Conservation (phyloP, 345 rosid genomes). For the sweet orange (Citrus sinensis) region DNA sequence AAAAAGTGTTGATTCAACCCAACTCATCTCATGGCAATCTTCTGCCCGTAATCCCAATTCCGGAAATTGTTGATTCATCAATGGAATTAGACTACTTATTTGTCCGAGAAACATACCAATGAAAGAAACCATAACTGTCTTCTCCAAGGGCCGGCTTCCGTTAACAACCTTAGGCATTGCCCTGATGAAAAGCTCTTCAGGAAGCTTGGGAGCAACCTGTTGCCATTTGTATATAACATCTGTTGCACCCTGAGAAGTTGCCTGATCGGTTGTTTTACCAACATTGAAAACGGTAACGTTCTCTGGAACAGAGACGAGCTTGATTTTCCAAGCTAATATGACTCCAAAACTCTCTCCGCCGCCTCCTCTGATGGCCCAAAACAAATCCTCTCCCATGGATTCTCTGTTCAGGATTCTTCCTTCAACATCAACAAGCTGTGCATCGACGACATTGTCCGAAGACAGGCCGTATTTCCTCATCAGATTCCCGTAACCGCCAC, state of each 20-base stretch:
- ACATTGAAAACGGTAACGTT: slow-evolving; percentile 34
- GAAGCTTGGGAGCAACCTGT: slow-evolving; percentile 28
- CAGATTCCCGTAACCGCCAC: too few relatives aligned
- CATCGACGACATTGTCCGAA: too few relatives aligned
- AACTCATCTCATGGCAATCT: slow-evolving; percentile 43
- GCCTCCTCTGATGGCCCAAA: slow-evolving; percentile 58
- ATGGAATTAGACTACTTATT: slow-evolving; percentile 18
- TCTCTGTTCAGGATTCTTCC: too few relatives aligned
- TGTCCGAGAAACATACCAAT: slow-evolving; percentile 41
- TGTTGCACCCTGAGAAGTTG: slow-evolving; percentile 18
- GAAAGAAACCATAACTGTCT: slow-evolving; percentile 25
- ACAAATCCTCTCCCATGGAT: slow-evolving; percentile 5
- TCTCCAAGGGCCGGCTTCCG: not conserved
- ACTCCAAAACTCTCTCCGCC: slow-evolving; percentile 54
- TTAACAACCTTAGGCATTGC: slow-evolving; percentile 17
- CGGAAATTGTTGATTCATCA: slow-evolving; percentile 35
- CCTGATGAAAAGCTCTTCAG: slow-evolving; percentile 37
- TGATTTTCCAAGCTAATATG: slow-evolving; percentile 40
- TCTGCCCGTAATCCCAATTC: slow-evolving; percentile 30
- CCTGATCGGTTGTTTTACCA: slow-evolving; percentile 13
- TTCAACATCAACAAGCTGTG: too few relatives aligned
- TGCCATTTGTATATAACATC: slow-evolving; percentile 39
- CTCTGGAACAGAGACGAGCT: slow-evolving; percentile 36
- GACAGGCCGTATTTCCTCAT: too few relatives aligned
- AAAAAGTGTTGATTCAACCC: slow-evolving; percentile 34